Evolutionary conservation across 1,284 basidiomycete genomes (phyloP).

Genomic region (Ustilago bromivora): DNA sequence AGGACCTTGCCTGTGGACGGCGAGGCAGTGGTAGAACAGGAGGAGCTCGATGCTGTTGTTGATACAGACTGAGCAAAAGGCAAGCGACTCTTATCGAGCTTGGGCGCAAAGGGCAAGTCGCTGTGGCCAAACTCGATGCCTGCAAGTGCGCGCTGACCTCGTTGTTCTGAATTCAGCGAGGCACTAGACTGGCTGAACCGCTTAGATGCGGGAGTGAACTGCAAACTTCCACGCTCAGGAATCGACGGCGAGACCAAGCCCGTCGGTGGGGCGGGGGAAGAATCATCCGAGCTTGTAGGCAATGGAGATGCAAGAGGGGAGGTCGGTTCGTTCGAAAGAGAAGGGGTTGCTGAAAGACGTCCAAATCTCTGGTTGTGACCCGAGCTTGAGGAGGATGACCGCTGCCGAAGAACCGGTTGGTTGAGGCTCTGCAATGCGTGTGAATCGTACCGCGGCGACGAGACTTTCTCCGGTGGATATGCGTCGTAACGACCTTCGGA

Average conservation of each 20-base stretch:
- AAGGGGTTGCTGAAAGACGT: conserved; percentile 4
- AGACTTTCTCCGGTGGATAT: conserved; percentile 13
- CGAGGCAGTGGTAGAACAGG: conserved; percentile 6
- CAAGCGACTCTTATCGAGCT: conserved; percentile 30
- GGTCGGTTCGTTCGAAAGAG: neutral
- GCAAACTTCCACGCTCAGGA: conserved; percentile 25
- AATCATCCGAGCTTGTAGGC: conserved; percentile 5
- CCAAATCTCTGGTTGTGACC: conserved; percentile 2
- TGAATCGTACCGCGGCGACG: conserved; percentile 9
- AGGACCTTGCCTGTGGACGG: conserved; percentile 17
- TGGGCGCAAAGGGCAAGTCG: conserved; percentile 43
- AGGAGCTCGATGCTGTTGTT: conserved; percentile 2
- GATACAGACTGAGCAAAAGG: conserved; percentile 8
- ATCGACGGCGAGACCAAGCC: conserved; percentile 17
- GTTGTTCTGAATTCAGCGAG: conserved; percentile 18
- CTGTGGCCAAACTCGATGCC: conserved; percentile 58
- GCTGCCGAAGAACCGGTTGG: conserved; percentile 27
- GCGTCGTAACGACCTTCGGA: neutral
- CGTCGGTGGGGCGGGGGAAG: neutral
- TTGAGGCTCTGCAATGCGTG: conserved; percentile 10
- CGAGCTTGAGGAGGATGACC: conserved; percentile 30
- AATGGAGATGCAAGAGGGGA: conserved; percentile 1
- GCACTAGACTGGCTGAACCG: conserved; percentile 11
- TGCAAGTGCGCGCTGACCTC: conserved; percentile 38
- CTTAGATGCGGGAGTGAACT: conserved; percentile 13